phyloP scores from a whole-genome alignment of 371 early-diverging fungal species.

The Funneliformis caledonium region DNA sequence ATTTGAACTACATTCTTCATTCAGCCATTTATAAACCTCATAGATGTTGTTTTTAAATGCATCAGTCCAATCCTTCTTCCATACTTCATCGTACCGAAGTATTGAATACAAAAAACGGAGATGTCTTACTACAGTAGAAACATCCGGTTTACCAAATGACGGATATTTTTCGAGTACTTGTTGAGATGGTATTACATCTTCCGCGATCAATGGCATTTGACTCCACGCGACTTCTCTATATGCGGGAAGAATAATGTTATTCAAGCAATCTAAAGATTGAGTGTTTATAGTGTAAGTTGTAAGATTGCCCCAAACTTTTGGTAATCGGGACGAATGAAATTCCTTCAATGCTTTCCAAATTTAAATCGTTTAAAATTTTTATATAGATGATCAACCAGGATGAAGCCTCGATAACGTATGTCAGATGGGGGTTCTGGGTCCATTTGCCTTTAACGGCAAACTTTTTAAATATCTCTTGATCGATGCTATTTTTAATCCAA shows the following conservation, averaged over 20 bases:
- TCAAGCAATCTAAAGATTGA: constrained; percentile 12
- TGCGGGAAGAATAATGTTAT: constrained; percentile 6
- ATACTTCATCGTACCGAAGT: background rate
- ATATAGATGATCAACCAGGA: constrained; percentile 13
- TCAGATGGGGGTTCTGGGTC: background rate
- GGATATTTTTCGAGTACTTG: too few species aligned
- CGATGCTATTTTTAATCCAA: constrained; percentile 6
- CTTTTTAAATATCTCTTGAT: background rate
- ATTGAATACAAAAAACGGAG: background rate
- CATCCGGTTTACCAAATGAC: background rate
- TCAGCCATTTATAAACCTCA: constrained; percentile 9
- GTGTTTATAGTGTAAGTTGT: background rate
- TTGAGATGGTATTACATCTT: too few species aligned
- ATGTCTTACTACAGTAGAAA: background rate
- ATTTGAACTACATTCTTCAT: constrained; percentile 8
- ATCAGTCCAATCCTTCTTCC: constrained; percentile 7
- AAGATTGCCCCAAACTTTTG: constrained; percentile 6
- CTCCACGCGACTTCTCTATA: constrained; percentile 21
- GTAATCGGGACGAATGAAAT: background rate
- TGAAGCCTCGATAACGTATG: constrained; percentile 19
- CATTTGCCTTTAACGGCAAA: background rate
- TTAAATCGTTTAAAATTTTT: background rate
- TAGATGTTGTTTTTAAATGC: background rate
- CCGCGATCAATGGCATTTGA: too few species aligned
- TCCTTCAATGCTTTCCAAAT: background rate